These are phyloP conservation scores for Pseudocercospora crystallina DNA, from an alignment of 2,329 filamentous ascomycete genomes.

Conservation along the genomic window DNA sequence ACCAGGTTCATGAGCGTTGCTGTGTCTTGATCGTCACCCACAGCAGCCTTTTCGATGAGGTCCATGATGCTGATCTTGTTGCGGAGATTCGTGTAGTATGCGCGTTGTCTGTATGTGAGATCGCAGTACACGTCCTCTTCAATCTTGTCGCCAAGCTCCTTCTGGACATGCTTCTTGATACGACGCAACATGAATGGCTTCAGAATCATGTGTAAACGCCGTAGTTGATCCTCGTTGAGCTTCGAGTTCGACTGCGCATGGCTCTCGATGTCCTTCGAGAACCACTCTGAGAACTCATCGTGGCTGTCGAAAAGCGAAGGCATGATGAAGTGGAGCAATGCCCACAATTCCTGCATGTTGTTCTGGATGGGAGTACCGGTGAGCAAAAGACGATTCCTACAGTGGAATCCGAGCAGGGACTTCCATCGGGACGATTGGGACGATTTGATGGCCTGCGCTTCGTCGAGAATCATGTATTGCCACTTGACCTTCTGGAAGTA, in stretches of 20 bases:
- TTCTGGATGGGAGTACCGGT: conserved; percentile 99
- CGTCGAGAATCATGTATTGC: conserved; percentile 99
- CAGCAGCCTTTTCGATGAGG: conserved; percentile 92
- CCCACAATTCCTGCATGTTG: conserved; percentile 99
- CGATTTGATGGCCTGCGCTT: conserved; percentile 98
- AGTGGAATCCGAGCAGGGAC: conserved; percentile 88
- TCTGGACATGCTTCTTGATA: conserved; percentile 99
- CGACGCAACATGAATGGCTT: conserved; percentile 99
- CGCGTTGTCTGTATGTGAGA: conserved; percentile 91
- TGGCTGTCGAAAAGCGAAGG: conserved; percentile 95
- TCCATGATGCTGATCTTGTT: conserved; percentile 99
- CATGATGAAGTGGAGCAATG: conserved; percentile 98
- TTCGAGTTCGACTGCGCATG: conserved; percentile 99
- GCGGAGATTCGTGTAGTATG: conserved; percentile 85
- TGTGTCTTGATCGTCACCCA: conserved; percentile 91
- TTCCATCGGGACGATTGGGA: conserved; percentile 97
- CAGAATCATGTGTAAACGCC: conserved; percentile 95
- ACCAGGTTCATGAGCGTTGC: conserved; percentile 98
- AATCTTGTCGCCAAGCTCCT: conserved; percentile 98
- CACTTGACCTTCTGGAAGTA: conserved; percentile 99
- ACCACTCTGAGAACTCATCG: conserved; percentile 92
- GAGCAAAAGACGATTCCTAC: conserved; percentile 86
- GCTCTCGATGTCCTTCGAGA: conserved; percentile 94
- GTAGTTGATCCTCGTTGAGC: conserved; percentile 95
- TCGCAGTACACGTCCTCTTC: conserved; percentile 96